Conservation (phyloP, 2,329 filamentous ascomycete genomes). For the Nothophaeocryptopus gaeumannii region DNA sequence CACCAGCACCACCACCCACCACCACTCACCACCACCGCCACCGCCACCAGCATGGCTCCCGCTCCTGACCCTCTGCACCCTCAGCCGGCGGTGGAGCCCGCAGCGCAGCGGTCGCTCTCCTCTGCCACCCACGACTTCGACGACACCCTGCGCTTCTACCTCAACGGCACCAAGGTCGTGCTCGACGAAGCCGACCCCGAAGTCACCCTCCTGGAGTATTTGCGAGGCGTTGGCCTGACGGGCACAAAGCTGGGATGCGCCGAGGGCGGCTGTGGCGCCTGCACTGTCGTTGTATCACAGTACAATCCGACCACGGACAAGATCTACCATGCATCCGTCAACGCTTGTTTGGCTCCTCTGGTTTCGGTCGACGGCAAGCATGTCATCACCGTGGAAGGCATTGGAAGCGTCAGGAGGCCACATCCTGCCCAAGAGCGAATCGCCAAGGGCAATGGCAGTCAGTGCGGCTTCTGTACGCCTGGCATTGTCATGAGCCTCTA, state of each 20-base stretch:
- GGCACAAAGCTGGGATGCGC: slow-evolving; percentile 96
- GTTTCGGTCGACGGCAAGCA: slow-evolving; percentile 95
- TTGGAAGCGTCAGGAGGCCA: slow-evolving; percentile 80
- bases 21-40: background rate
- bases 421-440: slow-evolving; percentile 90
- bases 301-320: slow-evolving; percentile 87
- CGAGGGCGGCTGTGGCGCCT: slow-evolving; percentile 94
- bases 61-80: slow-evolving; percentile 53
- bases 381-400: slow-evolving; percentile 95
- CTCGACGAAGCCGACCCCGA: slow-evolving; percentile 88
- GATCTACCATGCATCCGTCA: slow-evolving; percentile 95
- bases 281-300: slow-evolving; percentile 91
- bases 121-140: slow-evolving; percentile 74
- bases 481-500: slow-evolving; percentile 98
- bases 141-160: slow-evolving; percentile 85
- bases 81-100: slow-evolving; percentile 46
- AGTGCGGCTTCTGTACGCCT: slow-evolving; percentile 94
- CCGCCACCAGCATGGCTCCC: slow-evolving; percentile 47
- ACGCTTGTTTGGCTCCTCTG: slow-evolving; percentile 89
- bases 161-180: slow-evolving; percentile 87
- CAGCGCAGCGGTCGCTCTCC: slow-evolving; percentile 50
- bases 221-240: slow-evolving; percentile 87
- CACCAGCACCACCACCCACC: background rate
- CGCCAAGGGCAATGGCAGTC: slow-evolving; percentile 85
- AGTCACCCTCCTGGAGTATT: slow-evolving; percentile 85